Conservation (phyloP, 2,329 filamentous ascomycete species). For the Cercospora beticola region DNA sequence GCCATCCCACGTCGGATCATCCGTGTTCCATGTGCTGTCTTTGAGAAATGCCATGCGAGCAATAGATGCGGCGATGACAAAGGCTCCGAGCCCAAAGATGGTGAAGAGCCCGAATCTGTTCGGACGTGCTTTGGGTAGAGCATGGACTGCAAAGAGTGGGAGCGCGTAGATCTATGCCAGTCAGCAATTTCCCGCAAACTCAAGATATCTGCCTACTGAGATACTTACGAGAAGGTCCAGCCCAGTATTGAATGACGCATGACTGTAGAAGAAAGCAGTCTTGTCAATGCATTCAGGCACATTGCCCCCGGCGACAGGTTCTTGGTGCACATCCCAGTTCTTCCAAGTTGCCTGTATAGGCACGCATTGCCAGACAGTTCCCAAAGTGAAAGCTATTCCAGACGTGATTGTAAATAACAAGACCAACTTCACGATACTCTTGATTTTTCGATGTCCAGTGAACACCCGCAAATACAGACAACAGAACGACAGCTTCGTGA, state of each 20-base stretch:
- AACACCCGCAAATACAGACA: slow-evolving; percentile 31
- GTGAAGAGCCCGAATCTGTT: slow-evolving; percentile 29
- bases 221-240: slow-evolving; percentile 32
- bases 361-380: slow-evolving; percentile 31
- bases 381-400: slow-evolving; percentile 29
- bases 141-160: slow-evolving; percentile 32
- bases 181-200: background rate
- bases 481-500: slow-evolving; percentile 33
- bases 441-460: slow-evolving; percentile 16
- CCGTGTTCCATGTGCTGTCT: slow-evolving; percentile 20
- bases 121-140: slow-evolving; percentile 26
- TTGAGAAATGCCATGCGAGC: slow-evolving; percentile 30
- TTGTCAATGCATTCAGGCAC: slow-evolving; percentile 26
- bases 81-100: slow-evolving; percentile 30
- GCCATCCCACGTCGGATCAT: slow-evolving; percentile 31
- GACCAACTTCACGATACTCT: slow-evolving; percentile 13
- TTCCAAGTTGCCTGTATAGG: slow-evolving; percentile 30
- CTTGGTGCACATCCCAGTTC: slow-evolving; percentile 6
- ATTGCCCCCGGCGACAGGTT: background rate
- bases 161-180: slow-evolving; percentile 30
- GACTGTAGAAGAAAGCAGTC: slow-evolving; percentile 31
- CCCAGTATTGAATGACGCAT: slow-evolving; percentile 32
- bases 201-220: background rate
- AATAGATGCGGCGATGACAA: slow-evolving; percentile 32
- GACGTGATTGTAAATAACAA: slow-evolving; percentile 18